Evolutionary conservation across 805 yeast genomes (phyloP), one percentile per base, ranked within the genome.

Genomic region (Pichia pseudocactophila): DNA sequence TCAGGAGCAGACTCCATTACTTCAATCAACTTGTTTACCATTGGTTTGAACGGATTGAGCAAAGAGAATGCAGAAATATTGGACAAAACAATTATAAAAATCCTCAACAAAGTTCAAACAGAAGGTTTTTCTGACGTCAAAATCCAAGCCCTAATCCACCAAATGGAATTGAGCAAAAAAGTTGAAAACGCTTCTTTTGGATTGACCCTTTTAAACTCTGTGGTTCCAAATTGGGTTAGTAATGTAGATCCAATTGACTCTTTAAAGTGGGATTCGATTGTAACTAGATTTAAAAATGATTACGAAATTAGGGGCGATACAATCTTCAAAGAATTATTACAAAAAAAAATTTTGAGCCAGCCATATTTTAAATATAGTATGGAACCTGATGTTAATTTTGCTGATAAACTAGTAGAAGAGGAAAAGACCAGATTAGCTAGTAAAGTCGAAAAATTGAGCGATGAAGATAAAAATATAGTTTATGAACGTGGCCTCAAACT

Each of bases 171-270:
- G 26, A 63, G 78, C 30, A 80, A 86, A 58, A 86, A 86, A 52
- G 89, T 87, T 51, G 94, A 88, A 49, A 88, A 82, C 51, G 80
- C 97, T 0, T 84, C 85, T 46, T 92, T 87, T 65, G 98, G 98
- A 10, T 65, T 92, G 67, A 78, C 78, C 30, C 58, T 90, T 37
- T 66, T 90, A 28, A 77, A 77, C 56, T 72, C 86, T 1, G 49
- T 92, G 8, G 73, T 85, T n/a, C 85, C 95, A 8, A 78, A 86
- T 9, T 88, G 96, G 85, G 80, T 83, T 40, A 87, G 87, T 57
- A 76, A 75, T 18, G 73, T 76, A n/a, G 85, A 86, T 60, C 94
- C 95, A 2, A 66, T 90, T 50, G 72, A 76, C 11, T 52, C 73
- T 3, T 63, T 92, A 38, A 78, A 78, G 42, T 82, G 85, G 62